A percentile compares a stretch with the other conserved stretches of the same genome.
These are phyloP conservation scores for Nicotiana rustica DNA, from an alignment of 305 asterid genomes.

Conservation along the genomic window DNA sequence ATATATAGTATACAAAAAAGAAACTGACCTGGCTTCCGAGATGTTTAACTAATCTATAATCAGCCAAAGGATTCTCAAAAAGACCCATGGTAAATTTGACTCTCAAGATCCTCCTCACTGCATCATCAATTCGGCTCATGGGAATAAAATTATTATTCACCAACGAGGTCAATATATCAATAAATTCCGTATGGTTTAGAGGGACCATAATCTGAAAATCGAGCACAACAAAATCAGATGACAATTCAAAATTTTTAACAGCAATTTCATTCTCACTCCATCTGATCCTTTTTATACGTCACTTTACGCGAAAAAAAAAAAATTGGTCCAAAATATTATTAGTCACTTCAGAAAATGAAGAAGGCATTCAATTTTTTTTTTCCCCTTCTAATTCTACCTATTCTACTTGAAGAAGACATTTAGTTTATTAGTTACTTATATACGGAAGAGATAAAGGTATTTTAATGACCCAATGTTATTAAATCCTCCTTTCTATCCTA, in stretches of 20 bases:
- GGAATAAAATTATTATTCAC: slow-evolving; percentile 52
- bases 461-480: background rate
- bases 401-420: background rate
- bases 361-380: background rate
- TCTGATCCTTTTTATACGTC: background rate
- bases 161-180: slow-evolving; percentile 42
- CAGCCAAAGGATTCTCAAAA: slow-evolving; percentile 54
- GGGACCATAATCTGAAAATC: slow-evolving; percentile 58
- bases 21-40: slow-evolving; percentile 50
- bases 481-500: no score
- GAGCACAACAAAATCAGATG: background rate
- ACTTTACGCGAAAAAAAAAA: background rate
- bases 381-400: background rate
- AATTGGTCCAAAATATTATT: background rate
- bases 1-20: background rate
- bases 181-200: slow-evolving; percentile 49
- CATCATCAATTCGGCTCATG: slow-evolving; percentile 55
- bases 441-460: background rate
- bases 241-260: background rate
- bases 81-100: slow-evolving; percentile 52
- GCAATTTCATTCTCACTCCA: background rate
- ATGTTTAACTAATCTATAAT: slow-evolving; percentile 45
- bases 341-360: background rate
- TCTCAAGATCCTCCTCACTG: slow-evolving; percentile 55
- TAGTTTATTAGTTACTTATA: background rate